phyloP scores from a whole-genome alignment of 202 grass and related monocot species.

The Hordeum pubiflorum region DNA sequence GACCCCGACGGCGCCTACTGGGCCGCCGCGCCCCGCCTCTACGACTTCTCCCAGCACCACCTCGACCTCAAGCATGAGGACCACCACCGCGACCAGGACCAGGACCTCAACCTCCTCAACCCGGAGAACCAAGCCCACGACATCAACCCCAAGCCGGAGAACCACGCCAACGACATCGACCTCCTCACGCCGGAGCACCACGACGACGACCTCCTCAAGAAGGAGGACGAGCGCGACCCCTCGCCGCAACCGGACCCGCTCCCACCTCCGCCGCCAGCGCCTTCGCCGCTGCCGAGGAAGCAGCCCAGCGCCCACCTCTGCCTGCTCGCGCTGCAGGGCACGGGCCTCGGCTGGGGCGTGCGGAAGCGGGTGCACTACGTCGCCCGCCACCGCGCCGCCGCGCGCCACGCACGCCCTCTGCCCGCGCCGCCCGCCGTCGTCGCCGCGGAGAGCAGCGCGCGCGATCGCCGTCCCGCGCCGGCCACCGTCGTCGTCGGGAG shows the following conservation, averaged over 20 bases:
- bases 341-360: background rate
- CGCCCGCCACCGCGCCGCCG: background rate
- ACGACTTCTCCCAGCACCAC: constrained; percentile 11
- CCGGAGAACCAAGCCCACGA: no score
- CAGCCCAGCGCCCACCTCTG: background rate
- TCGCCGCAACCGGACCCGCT: background rate
- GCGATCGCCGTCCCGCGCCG: background rate
- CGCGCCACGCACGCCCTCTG: background rate
- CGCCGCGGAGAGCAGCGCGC: background rate
- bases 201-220: background rate
- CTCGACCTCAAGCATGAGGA: background rate
- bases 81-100: no score
- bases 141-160: no score
- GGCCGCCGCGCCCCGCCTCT: constrained; percentile 6
- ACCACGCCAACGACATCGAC: no score
- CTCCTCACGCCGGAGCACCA: background rate
- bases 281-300: background rate
- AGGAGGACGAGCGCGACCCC: no score
- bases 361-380: background rate
- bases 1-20: background rate
- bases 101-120: no score
- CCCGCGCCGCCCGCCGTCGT: background rate
- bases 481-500: background rate
- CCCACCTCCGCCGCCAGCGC: background rate
- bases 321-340: background rate